Percentiles rank a stretch among this genome's conserved stretches.
Conservation (phyloP, 2,329 filamentous ascomycete species). For the Botrytis porri region DNA sequence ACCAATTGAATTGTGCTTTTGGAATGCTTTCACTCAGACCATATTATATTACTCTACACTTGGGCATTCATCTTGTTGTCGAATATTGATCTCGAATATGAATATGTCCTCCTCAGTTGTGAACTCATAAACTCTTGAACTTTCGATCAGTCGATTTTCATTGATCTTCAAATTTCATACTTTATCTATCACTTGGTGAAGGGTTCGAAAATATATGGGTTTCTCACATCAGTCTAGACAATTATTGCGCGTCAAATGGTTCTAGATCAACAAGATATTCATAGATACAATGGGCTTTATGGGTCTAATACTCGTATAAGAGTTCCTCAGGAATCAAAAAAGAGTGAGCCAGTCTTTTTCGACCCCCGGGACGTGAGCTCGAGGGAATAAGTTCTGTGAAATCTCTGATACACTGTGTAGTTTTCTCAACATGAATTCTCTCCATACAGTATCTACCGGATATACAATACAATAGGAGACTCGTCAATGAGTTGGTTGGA, state of each 20-base stretch:
- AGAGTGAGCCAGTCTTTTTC: neutral
- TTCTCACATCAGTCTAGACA: neutral
- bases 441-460: neutral
- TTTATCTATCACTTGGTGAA: neutral
- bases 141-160: neutral
- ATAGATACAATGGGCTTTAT: neutral
- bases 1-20: neutral
- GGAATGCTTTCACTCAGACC: neutral
- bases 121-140: neutral
- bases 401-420: neutral
- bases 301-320: neutral
- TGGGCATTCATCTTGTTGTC: neutral
- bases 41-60: neutral
- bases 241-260: conserved; percentile 1
- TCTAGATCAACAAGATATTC: neutral
- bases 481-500: neutral
- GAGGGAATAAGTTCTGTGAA: neutral
- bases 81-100: neutral
- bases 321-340: neutral
- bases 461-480: neutral
- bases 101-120: neutral
- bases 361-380: neutral
- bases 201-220: neutral
- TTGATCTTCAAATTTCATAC: neutral
- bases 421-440: neutral